Percentiles rank a stretch among this genome's conserved stretches.
These are phyloP conservation scores for Myochromella boudieri DNA, from an alignment of 768 basidiomycete species.

Conservation along the genomic window DNA sequence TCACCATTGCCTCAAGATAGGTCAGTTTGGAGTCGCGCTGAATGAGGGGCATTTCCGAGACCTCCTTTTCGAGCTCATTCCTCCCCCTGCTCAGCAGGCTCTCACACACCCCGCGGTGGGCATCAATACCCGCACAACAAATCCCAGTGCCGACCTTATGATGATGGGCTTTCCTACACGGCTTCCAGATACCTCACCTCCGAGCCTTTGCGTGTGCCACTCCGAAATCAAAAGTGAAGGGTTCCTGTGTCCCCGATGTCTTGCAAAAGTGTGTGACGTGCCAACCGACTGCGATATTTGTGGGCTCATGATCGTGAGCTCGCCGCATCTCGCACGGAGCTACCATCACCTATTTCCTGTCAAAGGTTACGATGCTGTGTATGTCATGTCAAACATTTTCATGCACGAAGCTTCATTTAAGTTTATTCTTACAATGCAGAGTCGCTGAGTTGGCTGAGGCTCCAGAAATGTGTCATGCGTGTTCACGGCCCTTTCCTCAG, in stretches of 20 bases:
- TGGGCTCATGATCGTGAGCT: conserved; percentile 96
- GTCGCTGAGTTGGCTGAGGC: conserved; percentile 23
- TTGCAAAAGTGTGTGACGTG: conserved; percentile 93
- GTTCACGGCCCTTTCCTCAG: conserved; percentile 67
- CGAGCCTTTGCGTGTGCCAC: conserved; percentile 91
- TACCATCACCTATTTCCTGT: conserved; percentile 97
- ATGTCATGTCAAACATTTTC: conserved; percentile 38
- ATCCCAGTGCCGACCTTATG: conserved; percentile 87
- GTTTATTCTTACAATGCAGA: no score
- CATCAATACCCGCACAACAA: conserved; percentile 39
- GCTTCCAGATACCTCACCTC: conserved; percentile 78
- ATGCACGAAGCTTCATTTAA: not conserved
- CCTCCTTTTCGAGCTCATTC: conserved; percentile 91
- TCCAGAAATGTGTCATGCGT: conserved; percentile 68
- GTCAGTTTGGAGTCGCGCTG: conserved; percentile 94
- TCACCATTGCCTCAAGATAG: no score
- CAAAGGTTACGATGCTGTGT: conserved; percentile 81
- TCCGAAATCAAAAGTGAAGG: conserved; percentile 90
- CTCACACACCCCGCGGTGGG: conserved; percentile 45
- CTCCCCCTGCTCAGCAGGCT: conserved; percentile 84
- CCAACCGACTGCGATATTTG: conserved; percentile 98
- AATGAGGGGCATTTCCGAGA: conserved; percentile 98
- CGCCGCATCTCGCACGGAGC: conserved; percentile 94
- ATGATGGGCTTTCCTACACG: conserved; percentile 99
- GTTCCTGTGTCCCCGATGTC: conserved; percentile 93